Evolutionary conservation across 495 filamentous ascomycete genomes (phyloP).

Genomic region (Hypoxylon fuscum): DNA sequence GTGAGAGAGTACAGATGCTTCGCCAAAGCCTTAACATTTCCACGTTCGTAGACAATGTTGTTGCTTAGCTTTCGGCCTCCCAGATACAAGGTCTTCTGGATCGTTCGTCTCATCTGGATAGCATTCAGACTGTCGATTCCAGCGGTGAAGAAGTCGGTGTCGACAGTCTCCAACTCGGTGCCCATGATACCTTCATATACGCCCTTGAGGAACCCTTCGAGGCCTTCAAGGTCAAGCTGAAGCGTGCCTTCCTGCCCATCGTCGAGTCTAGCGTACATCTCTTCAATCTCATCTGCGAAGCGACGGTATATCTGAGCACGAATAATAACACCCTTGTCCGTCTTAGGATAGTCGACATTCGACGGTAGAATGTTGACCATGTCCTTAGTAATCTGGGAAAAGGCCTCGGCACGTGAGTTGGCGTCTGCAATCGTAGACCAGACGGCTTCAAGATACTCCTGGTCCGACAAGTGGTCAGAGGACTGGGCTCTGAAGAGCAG

Average conservation of each 20-base stretch:
- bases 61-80: slow-evolving; percentile 38
- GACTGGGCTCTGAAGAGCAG: slow-evolving; percentile 56
- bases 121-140: slow-evolving; percentile 66
- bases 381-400: slow-evolving; percentile 60
- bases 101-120: slow-evolving; percentile 60
- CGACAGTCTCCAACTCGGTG: slow-evolving; percentile 40
- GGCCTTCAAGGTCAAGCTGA: slow-evolving; percentile 45
- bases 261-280: slow-evolving; percentile 52
- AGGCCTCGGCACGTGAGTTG: slow-evolving; percentile 59
- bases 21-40: slow-evolving; percentile 54
- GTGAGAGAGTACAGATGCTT: slow-evolving; percentile 51
- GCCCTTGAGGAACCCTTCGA: slow-evolving; percentile 50
- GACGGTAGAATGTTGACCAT: slow-evolving; percentile 54
- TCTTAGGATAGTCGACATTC: slow-evolving; percentile 54
- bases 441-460: slow-evolving; percentile 52
- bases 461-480: slow-evolving; percentile 40
- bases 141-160: slow-evolving; percentile 61
- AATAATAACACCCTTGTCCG: slow-evolving; percentile 66
- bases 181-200: slow-evolving; percentile 50
- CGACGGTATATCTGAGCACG: slow-evolving; percentile 57
- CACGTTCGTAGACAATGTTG: slow-evolving; percentile 61
- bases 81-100: slow-evolving; percentile 55
- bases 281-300: slow-evolving; percentile 57
- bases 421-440: slow-evolving; percentile 59
- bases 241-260: slow-evolving; percentile 24